Evolutionary conservation across 1,284 basidiomycete genomes (phyloP), one percentile per base, ranked within the genome.

Genomic region (Trametes polyzona): DNA sequence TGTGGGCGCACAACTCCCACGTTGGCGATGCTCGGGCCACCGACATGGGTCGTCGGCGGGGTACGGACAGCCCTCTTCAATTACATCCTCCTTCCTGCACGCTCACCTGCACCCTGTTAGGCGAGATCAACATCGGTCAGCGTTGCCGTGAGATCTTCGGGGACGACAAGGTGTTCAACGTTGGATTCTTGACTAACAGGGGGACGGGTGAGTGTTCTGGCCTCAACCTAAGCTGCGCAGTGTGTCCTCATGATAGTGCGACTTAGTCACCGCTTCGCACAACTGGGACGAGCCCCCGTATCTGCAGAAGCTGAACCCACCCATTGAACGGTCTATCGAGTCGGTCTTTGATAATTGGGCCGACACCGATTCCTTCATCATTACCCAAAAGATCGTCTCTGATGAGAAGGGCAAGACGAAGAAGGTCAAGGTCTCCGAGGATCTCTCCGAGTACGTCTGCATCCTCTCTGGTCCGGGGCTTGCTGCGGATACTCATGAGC

Each of bases 1-100:
- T 71, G 9, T 71, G 68, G 68, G 68, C 68, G 10, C 69, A 70
- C 53, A 71, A 69, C 49, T 69, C 68, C 2, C 67, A 71, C 52
- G 64, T 71, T 29, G 67, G 70, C 32, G 68, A 71, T 42, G 68
- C 67, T 8, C 47, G 70, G 37, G 68, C 63, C 9, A 69, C 68
- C 0, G 64, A 68, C 55, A 71, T 71, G 69, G 68, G 70, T 4
- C 57, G 57, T 27, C 58, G 58, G 40, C 62, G 67, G 54, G 61
- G 65, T 61, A 44, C 36, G 61, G 43, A 12, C 32, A 17, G 11
- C 14, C 29, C 16, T 26, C 4, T 43, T 16, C 26, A n/a, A 41
- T 21, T 14, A 23, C 40, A 52, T 17, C 12, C 11, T 27, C 23
- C 6, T 21, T 30, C 35, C n/a, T n/a, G n/a, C 17, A 24, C 23